Base-by-base conservation (phyloP, 2,329 filamentous ascomycete genomes). In the Emergomyces orientalis region DNA sequence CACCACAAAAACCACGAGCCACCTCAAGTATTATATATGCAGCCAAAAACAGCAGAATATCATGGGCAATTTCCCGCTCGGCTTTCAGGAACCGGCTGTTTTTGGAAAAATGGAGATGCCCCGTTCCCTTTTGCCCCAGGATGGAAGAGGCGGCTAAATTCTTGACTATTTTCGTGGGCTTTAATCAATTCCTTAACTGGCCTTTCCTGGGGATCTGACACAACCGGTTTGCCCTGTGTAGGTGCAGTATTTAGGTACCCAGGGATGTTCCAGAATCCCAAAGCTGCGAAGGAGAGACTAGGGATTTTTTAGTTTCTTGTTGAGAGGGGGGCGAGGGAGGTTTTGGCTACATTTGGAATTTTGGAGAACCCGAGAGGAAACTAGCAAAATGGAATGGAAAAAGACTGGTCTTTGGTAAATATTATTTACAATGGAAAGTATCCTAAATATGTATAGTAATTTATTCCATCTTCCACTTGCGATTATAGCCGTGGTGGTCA, bases 191-290 rank as follows among this genome's bases (percentile, higher is more conserved):
- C 27, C 9, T 3, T 49, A 27, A 27, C n/a, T 22, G n/a, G 9
- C 47, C 22, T 27, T 25, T 45, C 14, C 17, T 6, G n/a, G n/a
- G n/a, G n/a, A n/a, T 47, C 19, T 11, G 22, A n/a, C 19, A 25
- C 22, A n/a, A n/a, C n/a, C n/a, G n/a, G n/a, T n/a, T n/a, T n/a
- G n/a, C n/a, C n/a, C n/a, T n/a, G n/a, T n/a, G 5, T 45, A 45
- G 6, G 43, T 45, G 19, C 14, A 45, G 49, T 34, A 56, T 56
- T 17, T 39, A 39, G 11, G 32, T 52, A 56, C 9, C 19, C 2
- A 55, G 52, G 19, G 25, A 32, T 22, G 52, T 56, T 56, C 52
- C 52, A 56, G 52, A 55, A 32, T 34, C 52, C 52, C 27, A 55
- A 32, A 39, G 8, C 32, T 34, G 13, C 32, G 30, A 32, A n/a